phyloP scores from a whole-genome alignment of 2,329 filamentous ascomycete genomes.

The Fusarium chuoi region DNA sequence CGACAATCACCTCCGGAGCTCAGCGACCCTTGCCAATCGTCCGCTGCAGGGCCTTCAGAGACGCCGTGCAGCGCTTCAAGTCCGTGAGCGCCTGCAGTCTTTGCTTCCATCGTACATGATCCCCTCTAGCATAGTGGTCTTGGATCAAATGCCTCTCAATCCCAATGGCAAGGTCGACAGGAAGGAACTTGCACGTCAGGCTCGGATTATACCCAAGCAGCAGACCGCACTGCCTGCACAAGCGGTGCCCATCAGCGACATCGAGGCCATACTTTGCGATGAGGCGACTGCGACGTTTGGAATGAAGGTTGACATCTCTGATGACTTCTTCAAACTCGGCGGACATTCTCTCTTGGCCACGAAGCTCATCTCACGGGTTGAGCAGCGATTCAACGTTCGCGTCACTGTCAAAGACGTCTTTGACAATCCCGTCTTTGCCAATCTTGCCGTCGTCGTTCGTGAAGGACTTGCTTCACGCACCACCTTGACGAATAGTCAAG shows the following conservation, averaged over 20 bases:
- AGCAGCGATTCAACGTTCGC: neutral
- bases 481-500: neutral
- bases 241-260: neutral
- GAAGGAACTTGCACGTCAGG: conserved; percentile 9
- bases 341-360: conserved; percentile 12
- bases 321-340: conserved; percentile 14
- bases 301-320: neutral
- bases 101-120: conserved; percentile 44
- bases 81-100: conserved; percentile 1
- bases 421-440: neutral
- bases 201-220: neutral
- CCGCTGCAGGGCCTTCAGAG: conserved; percentile 22
- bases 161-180: conserved; percentile 42
- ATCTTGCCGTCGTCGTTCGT: neutral
- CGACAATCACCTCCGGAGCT: neutral
- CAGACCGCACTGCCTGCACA: neutral
- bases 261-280: neutral
- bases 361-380: conserved; percentile 1
- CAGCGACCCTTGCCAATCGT: conserved; percentile 16
- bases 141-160: conserved; percentile 43
- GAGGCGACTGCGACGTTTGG: neutral
- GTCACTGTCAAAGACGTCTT: conserved; percentile 6
- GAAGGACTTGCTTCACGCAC: neutral
- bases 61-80: neutral
- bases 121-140: conserved; percentile 29